These are phyloP conservation scores for Podospora comata DNA, from an alignment of 495 filamentous ascomycete genomes.

Conservation along the genomic window DNA sequence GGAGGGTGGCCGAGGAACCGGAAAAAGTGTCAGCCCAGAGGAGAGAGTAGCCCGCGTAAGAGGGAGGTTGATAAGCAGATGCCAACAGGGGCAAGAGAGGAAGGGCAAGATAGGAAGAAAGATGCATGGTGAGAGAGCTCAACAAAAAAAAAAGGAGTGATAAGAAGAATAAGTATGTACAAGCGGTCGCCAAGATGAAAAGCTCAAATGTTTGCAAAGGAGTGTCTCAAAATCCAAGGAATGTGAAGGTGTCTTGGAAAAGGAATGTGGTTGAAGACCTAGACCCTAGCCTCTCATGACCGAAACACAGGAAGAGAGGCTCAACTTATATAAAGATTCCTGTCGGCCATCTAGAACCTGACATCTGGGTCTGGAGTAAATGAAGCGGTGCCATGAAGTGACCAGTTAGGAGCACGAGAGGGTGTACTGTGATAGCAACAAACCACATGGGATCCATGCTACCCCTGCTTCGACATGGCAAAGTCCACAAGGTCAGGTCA, in stretches of 20 bases:
- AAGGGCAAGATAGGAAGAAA: constrained; percentile 12
- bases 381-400: not conserved
- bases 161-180: not conserved
- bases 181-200: not conserved
- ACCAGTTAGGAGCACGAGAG: not conserved
- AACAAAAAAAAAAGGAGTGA: not conserved
- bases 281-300: not conserved
- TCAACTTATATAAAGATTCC: not conserved
- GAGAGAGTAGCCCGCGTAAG: constrained; percentile 32
- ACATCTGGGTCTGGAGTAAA: not conserved
- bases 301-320: not conserved
- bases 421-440: not conserved
- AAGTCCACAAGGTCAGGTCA: not conserved
- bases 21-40: constrained; percentile 43
- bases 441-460: not conserved
- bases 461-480: not conserved
- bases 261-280: not conserved
- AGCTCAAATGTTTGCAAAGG: not conserved
- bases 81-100: constrained; percentile 19
- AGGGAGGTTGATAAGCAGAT: constrained; percentile 34
- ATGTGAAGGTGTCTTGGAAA: not conserved
- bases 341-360: not conserved
- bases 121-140: not conserved
- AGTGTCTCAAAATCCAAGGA: not conserved
- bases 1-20: constrained; percentile 28